Evolutionary conservation across 163 green algal species (phyloP).

Genomic region (Scenedesmus sp.): DNA sequence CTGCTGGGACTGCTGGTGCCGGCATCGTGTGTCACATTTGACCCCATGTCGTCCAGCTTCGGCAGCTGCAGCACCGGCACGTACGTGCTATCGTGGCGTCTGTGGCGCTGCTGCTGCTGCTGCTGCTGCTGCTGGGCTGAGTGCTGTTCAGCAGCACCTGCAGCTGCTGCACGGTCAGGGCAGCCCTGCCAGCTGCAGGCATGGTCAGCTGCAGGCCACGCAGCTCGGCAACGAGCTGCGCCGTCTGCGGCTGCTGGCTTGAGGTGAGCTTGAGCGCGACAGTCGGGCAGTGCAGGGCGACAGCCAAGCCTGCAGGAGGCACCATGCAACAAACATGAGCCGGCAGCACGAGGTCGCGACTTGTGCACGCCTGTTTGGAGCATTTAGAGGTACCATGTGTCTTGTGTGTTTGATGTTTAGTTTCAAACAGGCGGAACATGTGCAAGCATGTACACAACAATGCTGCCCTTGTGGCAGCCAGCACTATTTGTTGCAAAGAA

Average conservation of each 20-base stretch:
- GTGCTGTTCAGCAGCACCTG: conserved; percentile 37
- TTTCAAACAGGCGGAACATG: no score
- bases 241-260: background rate
- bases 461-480: no score
- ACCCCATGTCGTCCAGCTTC: conserved; percentile 13
- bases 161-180: conserved; percentile 8
- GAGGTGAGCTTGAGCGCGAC: background rate
- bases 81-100: background rate
- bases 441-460: no score
- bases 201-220: background rate
- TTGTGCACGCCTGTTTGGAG: background rate
- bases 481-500: no score
- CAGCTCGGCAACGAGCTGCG: conserved; percentile 18
- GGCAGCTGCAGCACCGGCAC: background rate
- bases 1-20: background rate
- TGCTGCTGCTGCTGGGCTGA: background rate
- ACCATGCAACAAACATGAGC: background rate
- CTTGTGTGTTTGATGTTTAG: no score
- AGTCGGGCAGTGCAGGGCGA: conserved; percentile 38
- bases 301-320: conserved; percentile 19
- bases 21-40: background rate
- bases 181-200: background rate
- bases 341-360: background rate
- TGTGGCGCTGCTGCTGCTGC: background rate
- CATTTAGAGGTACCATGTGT: no score